Conservation (phyloP, 2,329 filamentous ascomycete genomes). For the Trichoderma gracile region DNA sequence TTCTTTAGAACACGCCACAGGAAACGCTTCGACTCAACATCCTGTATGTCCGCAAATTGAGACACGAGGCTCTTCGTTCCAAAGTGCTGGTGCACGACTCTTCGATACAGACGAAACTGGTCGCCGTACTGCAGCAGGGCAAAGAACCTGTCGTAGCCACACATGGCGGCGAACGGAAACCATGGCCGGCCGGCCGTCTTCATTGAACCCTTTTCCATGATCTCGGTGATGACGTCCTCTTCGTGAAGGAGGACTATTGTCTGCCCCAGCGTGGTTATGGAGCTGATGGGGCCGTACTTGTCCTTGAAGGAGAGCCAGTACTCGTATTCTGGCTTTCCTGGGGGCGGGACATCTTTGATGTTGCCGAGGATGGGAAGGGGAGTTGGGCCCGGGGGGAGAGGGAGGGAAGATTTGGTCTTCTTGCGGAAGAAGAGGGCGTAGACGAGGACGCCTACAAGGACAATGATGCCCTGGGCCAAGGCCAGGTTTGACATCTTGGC, state of each 20-base stretch:
- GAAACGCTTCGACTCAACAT: constrained; percentile 22
- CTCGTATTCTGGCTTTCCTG: constrained; percentile 35
- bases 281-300: constrained; percentile 29
- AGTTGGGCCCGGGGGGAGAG: constrained; percentile 35
- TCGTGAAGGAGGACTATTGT: constrained; percentile 14
- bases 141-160: constrained; percentile 29
- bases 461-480: not conserved
- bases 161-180: constrained; percentile 26
- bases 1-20: constrained; percentile 15
- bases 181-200: constrained; percentile 21
- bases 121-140: constrained; percentile 1
- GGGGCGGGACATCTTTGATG: constrained; percentile 46
- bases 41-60: constrained; percentile 10
- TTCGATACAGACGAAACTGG: not conserved
- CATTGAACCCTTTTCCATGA: not conserved
- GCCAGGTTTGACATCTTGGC: not conserved
- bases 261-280: not conserved
- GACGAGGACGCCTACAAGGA: not conserved
- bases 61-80: not conserved
- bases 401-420: constrained; percentile 11
- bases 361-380: constrained; percentile 49
- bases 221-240: not conserved
- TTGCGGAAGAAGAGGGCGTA: constrained; percentile 10
- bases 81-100: constrained; percentile 10
- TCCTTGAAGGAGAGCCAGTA: constrained; percentile 43